Evolutionary conservation across 2,329 filamentous ascomycete species (phyloP).

Genomic region (Trichoderma gracile): DNA sequence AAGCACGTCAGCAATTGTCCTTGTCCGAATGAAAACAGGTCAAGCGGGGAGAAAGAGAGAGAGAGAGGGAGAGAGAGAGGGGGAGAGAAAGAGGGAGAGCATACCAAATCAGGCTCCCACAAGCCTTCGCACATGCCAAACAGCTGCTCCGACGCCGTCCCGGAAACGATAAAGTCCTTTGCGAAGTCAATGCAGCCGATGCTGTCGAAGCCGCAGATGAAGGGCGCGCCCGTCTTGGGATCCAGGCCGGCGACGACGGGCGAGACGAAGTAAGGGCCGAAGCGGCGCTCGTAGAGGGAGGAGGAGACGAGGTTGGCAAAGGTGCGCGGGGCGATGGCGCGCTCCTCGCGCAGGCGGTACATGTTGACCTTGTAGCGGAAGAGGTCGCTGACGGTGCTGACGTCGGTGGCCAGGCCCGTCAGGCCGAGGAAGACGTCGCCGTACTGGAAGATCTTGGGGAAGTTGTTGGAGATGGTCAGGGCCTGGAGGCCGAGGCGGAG

Average conservation of each 20-base stretch:
- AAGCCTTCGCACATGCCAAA: conserved; percentile 98
- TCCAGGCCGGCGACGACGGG: conserved; percentile 95
- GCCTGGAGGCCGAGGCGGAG: conserved; percentile 95
- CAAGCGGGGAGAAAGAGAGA: no score
- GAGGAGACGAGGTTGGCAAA: conserved; percentile 94
- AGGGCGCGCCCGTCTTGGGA: conserved; percentile 88
- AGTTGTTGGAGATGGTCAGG: conserved; percentile 98
- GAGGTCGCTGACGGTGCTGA: conserved; percentile 89
- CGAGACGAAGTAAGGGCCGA: conserved; percentile 94
- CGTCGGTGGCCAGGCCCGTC: conserved; percentile 94
- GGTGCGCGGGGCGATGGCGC: conserved; percentile 89
- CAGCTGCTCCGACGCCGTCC: conserved; percentile 93
- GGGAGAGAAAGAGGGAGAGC: conserved; percentile 37
- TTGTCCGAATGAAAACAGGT: no score
- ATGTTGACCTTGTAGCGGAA: conserved; percentile 99
- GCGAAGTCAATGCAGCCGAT: conserved; percentile 99
- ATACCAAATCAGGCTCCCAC: conserved; percentile 95
- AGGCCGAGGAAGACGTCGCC: conserved; percentile 93
- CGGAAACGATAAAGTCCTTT: conserved; percentile 98
- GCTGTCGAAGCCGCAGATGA: conserved; percentile 98
- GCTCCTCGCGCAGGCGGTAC: conserved; percentile 98
- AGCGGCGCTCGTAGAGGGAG: conserved; percentile 90
- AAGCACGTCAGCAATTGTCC: not conserved
- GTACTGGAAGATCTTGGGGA: conserved; percentile 99
- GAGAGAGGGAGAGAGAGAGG: not conserved